Base-by-base conservation (phyloP, 345 rosid genomes). In the Citrus maxima region DNA sequence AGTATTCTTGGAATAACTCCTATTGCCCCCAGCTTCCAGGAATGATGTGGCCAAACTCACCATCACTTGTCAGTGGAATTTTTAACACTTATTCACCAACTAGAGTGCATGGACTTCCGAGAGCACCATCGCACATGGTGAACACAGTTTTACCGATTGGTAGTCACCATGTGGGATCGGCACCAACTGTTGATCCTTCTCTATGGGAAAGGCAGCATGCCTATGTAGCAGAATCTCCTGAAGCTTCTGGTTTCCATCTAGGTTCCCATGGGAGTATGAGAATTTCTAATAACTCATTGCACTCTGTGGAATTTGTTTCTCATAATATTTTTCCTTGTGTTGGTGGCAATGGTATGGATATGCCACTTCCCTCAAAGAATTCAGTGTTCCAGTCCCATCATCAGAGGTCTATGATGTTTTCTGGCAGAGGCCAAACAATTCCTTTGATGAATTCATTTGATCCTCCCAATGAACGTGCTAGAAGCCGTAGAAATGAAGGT, bases 41-140 rank as follows among this genome's bases (percentile, higher is more conserved):
- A 73, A 74, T 85, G 85, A 86, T 86, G 80, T 90, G 95, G 93
- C 84, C 88, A 72, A 86, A 84, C 78, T 86, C 95, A 42, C 86
- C 91, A 67, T 82, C 93, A 51, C 76, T 82, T 35, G 82, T 82
- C 58, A 85, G 82, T 82, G 92, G 87, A 79, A 67, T 84, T 77
- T 72, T 77, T 79, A 67, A 79, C 69, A 78, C 83, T 79, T 88
- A 68, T 83, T 73, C 84, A 8, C 70, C 80, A 24, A 73, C 82
- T 69, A 81, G 55, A 78, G 69, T 82, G 71, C 83, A 82, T 76
- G 92, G 90, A 75, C 84, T 80, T 76, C 87, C 90, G 14, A 82
- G 80, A 74, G 80, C 75, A 55, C 88, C 92, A 61, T 73, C 91
- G 32, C 85, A 79, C 67, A 74, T 82, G 79, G 61, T 80, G 65